phyloP scores from a whole-genome alignment of 1,284 basidiomycete genomes.

The Heterobasidion occidentale region DNA sequence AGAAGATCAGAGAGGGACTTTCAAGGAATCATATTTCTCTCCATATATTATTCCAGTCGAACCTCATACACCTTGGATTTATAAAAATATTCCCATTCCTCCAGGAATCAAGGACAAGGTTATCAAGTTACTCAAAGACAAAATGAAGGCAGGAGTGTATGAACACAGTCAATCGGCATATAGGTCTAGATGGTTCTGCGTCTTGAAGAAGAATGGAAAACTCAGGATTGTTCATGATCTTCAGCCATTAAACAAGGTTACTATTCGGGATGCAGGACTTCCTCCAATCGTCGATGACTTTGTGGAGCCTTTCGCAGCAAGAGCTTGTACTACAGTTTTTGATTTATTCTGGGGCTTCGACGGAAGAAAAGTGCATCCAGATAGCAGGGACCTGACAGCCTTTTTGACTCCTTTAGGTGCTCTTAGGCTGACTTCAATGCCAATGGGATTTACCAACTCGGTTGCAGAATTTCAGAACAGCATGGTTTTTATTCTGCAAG shows the following conservation, averaged over 20 bases:
- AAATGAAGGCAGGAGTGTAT: conserved; percentile 26
- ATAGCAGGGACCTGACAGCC: neutral
- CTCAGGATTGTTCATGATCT: conserved; percentile 4
- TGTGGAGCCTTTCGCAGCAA: conserved; percentile 22
- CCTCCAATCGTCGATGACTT: conserved; percentile 23
- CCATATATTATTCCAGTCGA: conserved; percentile 16
- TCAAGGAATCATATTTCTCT: conserved; percentile 15
- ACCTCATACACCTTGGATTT: conserved; percentile 22
- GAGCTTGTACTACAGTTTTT: conserved; percentile 13
- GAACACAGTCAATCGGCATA: conserved; percentile 26
- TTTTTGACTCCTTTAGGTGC: conserved; percentile 1
- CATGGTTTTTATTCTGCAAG: neutral
- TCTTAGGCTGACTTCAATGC: neutral
- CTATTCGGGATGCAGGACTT: conserved; percentile 24
- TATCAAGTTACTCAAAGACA: conserved; percentile 21
- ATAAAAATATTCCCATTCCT: conserved; percentile 20
- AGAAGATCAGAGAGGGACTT: conserved; percentile 1
- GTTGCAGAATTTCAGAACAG: neutral
- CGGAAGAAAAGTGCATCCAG: neutral
- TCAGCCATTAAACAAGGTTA: conserved; percentile 21
- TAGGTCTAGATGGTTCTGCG: conserved; percentile 15
- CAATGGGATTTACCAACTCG: conserved; percentile 3
- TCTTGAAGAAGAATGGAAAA: conserved; percentile 12
- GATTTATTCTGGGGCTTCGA: conserved; percentile 12
- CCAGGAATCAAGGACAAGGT: conserved; percentile 22